Conservation (phyloP, 139 green algal genomes). For the Chlamydomonas schloesseri region DNA sequence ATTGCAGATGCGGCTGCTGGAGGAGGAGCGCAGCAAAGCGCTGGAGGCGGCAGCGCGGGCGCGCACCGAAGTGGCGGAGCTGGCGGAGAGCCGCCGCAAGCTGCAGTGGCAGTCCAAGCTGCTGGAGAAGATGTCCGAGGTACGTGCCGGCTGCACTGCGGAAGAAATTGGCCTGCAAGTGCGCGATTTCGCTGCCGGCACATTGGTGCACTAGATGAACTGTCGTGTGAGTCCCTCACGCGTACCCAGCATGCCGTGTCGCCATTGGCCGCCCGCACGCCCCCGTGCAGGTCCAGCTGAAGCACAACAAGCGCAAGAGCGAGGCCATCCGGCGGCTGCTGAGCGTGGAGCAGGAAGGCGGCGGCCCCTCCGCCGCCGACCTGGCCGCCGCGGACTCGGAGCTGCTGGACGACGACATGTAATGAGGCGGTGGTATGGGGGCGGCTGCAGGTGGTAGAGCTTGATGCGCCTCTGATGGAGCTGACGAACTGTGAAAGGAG, state of each 20-base stretch:
- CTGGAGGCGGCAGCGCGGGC: slow-evolving; percentile 65
- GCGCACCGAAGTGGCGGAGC: slow-evolving; percentile 61
- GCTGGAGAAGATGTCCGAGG: slow-evolving; percentile 75
- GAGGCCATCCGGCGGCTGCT: slow-evolving; percentile 70
- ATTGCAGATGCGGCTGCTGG: slow-evolving; percentile 59
- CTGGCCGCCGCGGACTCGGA: not conserved
- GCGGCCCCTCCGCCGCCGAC: not conserved
- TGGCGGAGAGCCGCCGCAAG: slow-evolving; percentile 62
- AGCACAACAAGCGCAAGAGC: slow-evolving; percentile 72
- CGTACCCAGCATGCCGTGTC: no score
- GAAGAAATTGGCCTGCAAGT: no score
- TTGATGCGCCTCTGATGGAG: no score
- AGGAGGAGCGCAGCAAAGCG: slow-evolving; percentile 64
- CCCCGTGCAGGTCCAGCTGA: slow-evolving; percentile 65
- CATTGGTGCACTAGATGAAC: no score
- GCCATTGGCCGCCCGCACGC: no score
- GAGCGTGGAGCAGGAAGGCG: slow-evolving; percentile 7
- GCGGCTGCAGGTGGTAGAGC: no score
- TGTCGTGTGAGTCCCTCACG: no score
- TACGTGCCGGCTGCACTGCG: no score
- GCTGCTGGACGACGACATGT: slow-evolving; percentile 5
- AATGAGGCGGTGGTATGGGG: not conserved
- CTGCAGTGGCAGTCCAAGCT: slow-evolving; percentile 75
- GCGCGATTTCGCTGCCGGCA: no score
- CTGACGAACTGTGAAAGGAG: no score